phyloP scores from a whole-genome alignment of 2,329 filamentous ascomycete species.

The Pseudogymnoascus sp. region DNA sequence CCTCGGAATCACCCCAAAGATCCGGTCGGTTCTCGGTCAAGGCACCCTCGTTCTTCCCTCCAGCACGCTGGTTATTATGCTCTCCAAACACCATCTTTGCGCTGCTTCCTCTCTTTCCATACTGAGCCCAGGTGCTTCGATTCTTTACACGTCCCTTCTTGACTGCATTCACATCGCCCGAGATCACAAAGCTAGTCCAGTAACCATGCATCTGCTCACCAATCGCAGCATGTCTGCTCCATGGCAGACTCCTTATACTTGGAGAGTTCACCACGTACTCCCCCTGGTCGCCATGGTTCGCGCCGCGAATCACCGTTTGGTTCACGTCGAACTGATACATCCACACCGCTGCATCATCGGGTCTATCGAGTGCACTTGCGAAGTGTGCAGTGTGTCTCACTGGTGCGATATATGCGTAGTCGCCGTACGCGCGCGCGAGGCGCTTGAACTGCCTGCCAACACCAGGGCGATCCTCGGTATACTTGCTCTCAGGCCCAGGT shows the following conservation, averaged over 20 bases:
- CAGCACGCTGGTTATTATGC: conserved; percentile 48
- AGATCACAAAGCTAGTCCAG: conserved; percentile 26
- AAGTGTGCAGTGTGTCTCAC: conserved; percentile 51
- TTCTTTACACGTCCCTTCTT: conserved; percentile 15
- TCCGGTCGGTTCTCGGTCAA: conserved; percentile 37
- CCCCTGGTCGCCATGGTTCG: conserved; percentile 37
- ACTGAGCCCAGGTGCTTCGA: conserved; percentile 20
- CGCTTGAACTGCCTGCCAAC: conserved; percentile 49
- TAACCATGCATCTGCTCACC: conserved; percentile 26
- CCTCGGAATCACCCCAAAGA: conserved; percentile 40
- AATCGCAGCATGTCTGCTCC: conserved; percentile 14
- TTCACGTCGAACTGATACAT: conserved; percentile 53
- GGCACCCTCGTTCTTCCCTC: conserved; percentile 31
- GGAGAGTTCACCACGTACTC: conserved; percentile 37
- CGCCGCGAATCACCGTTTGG: conserved; percentile 24
- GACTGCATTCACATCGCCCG: conserved; percentile 26
- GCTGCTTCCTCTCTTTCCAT: conserved; percentile 15
- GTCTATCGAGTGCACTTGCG: conserved; percentile 17
- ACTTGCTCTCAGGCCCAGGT: conserved; percentile 31
- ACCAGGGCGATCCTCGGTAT: conserved; percentile 31
- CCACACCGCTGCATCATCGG: conserved; percentile 33
- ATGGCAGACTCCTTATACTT: conserved; percentile 3
- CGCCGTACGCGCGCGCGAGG: conserved; percentile 51
- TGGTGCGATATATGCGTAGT: conserved; percentile 58
- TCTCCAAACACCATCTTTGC: conserved; percentile 47